Percentiles rank a stretch among this genome's conserved stretches.
phyloP scores from a whole-genome alignment of 2,329 filamentous ascomycete genomes.

The Penicillium sp. region DNA sequence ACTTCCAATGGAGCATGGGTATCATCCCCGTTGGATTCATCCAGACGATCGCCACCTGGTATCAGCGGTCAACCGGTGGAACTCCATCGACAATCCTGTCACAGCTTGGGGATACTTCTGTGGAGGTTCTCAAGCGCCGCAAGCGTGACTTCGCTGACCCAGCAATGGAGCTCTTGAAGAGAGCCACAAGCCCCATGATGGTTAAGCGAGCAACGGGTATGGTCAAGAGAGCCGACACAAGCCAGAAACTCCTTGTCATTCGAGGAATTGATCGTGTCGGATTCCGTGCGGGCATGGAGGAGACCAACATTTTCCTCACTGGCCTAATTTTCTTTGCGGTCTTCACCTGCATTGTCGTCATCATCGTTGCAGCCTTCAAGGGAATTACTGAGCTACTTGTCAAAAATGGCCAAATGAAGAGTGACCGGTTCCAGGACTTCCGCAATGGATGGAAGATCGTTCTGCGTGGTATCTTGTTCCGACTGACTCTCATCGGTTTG shows the following conservation, averaged over 20 bases:
- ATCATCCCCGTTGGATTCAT: conserved; percentile 86
- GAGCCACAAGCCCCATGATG: conserved; percentile 20
- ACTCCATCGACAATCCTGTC: conserved; percentile 77
- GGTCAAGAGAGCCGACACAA: conserved; percentile 55
- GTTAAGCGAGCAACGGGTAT: conserved; percentile 27
- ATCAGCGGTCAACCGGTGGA: conserved; percentile 88
- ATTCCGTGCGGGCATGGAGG: conserved; percentile 80
- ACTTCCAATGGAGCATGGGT: conserved; percentile 98
- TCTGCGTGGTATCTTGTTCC: conserved; percentile 90
- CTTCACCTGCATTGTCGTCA: conserved; percentile 72
- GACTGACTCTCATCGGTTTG: conserved; percentile 84
- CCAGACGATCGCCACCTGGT: conserved; percentile 90
- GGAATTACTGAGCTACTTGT: conserved; percentile 72
- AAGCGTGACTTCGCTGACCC: conserved; percentile 51
- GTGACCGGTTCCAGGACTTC: conserved; percentile 88
- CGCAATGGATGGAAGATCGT: conserved; percentile 91
- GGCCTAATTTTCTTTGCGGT: conserved; percentile 85
- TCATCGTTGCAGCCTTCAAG: conserved; percentile 77
- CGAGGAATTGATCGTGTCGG: conserved; percentile 86
- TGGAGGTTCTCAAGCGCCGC: conserved; percentile 69
- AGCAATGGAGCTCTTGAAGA: conserved; percentile 26
- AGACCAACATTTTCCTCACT: conserved; percentile 91
- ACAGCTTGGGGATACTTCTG: conserved; percentile 70
- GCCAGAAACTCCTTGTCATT: conserved; percentile 53
- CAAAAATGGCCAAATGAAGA: conserved; percentile 74